These are phyloP conservation scores for Picea sitchensis DNA, from an alignment of 75 land plant genomes.

Conservation along the genomic window DNA sequence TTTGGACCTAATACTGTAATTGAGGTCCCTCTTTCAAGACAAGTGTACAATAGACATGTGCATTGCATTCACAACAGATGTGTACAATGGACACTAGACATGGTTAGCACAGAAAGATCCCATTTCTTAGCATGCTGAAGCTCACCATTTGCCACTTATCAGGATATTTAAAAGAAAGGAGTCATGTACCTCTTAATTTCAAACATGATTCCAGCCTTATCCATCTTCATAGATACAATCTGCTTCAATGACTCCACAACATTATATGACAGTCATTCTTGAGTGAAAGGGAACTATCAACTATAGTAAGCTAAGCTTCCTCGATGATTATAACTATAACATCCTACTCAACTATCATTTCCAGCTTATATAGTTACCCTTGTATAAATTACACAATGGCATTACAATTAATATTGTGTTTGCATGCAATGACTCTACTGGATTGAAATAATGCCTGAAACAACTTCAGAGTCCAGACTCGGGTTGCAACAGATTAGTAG, in stretches of 20 bases:
- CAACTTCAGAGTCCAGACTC: neutral
- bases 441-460: neutral
- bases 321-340: neutral
- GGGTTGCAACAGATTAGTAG: neutral
- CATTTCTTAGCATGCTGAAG: neutral
- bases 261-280: too few species aligned
- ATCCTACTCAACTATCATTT: neutral
- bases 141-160: neutral
- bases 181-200: neutral
- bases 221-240: too few species aligned
- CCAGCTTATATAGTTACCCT: neutral
- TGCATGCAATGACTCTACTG: neutral
- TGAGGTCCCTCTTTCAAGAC: too few species aligned
- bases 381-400: neutral
- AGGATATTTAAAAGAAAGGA: neutral
- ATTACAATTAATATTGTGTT: too few species aligned
- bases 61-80: neutral
- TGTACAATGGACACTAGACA: neutral
- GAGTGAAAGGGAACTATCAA: too few species aligned
- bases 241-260: too few species aligned
- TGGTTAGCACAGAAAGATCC: neutral
- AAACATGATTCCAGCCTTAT: neutral
- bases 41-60: neutral
- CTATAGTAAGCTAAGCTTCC: neutral
- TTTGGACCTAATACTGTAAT: too few species aligned